Conservation (phyloP, 805 yeast genomes). For the Dipodascus albidus region DNA sequence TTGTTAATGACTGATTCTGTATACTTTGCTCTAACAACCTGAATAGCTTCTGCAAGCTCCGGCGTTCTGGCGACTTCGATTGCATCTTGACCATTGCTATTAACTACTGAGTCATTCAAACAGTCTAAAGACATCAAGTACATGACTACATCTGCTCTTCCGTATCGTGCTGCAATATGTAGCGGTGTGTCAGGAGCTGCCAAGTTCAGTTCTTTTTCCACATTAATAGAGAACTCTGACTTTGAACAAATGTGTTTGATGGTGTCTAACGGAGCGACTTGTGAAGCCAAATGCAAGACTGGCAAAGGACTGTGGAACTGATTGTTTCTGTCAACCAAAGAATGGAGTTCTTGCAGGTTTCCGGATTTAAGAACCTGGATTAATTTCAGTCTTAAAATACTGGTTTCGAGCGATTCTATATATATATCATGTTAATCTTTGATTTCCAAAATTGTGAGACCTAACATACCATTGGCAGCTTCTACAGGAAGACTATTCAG, state of each 20-base stretch:
- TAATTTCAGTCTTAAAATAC: slow-evolving; percentile 13
- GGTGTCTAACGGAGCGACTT: slow-evolving; percentile 59
- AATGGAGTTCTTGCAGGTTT: not conserved
- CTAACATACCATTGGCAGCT: not conserved
- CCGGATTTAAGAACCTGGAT: slow-evolving; percentile 12
- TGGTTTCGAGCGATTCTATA: slow-evolving; percentile 8
- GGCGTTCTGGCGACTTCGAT: slow-evolving; percentile 55
- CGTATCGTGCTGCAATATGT: slow-evolving; percentile 70
- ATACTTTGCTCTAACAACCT: slow-evolving; percentile 63
- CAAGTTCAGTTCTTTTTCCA: slow-evolving; percentile 36
- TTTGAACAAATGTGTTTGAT: slow-evolving; percentile 28
- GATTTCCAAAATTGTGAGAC: not conserved
- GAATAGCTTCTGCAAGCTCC: slow-evolving; percentile 65
- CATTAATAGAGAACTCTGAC: slow-evolving; percentile 47
- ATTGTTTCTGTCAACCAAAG: not conserved
- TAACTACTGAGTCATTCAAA: slow-evolving; percentile 75
- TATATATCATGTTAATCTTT: not conserved
- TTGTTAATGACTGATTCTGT: slow-evolving; percentile 64
- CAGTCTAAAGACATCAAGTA: slow-evolving; percentile 47
- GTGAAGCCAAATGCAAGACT: slow-evolving; percentile 67
- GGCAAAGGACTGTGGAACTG: not conserved
- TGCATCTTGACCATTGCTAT: slow-evolving; percentile 65
- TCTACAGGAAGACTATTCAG: not conserved
- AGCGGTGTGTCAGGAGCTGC: slow-evolving; percentile 81
- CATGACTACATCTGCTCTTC: slow-evolving; percentile 66